Conservation (phyloP, 2,329 filamentous ascomycete genomes). For the Cytospora chrysosperma region DNA sequence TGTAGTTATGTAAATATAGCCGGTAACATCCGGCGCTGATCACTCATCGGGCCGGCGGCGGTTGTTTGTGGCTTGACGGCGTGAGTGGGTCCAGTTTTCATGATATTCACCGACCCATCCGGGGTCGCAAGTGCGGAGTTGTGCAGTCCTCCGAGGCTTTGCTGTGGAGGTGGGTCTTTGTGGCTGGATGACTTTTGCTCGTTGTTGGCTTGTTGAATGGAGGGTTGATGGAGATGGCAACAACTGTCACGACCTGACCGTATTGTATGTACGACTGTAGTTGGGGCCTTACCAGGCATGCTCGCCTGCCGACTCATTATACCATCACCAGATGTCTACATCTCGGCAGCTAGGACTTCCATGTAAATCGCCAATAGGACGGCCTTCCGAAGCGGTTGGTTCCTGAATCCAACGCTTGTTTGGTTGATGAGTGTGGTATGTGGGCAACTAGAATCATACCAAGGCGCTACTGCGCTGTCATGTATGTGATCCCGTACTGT, state of each 20-base stretch:
- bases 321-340: not conserved
- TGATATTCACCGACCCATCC: slow-evolving; percentile 10
- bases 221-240: not conserved
- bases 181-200: not conserved
- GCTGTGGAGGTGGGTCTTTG: slow-evolving; percentile 7
- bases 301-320: not conserved
- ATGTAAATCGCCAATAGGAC: slow-evolving; percentile 15
- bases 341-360: not conserved
- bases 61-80: slow-evolving; percentile 1
- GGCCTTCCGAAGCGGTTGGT: slow-evolving; percentile 4
- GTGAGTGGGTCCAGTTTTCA: slow-evolving; percentile 1
- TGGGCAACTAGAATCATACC: slow-evolving; percentile 1
- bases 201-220: not conserved
- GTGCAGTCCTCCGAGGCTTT: slow-evolving; percentile 7
- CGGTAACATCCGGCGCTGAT: not conserved
- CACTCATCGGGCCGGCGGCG: not conserved
- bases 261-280: not conserved
- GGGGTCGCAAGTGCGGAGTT: slow-evolving; percentile 1
- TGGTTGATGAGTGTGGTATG: not conserved
- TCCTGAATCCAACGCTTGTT: slow-evolving; percentile 9
- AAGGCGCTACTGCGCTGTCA: slow-evolving; percentile 13
- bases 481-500: not conserved
- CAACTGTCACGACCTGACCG: not conserved
- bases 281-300: not conserved
- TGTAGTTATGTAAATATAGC: too few species aligned